Percentiles rank a stretch among this genome's conserved stretches.
Conservation (phyloP, 306 rosid species). For the Pyrus bretschneideri region DNA sequence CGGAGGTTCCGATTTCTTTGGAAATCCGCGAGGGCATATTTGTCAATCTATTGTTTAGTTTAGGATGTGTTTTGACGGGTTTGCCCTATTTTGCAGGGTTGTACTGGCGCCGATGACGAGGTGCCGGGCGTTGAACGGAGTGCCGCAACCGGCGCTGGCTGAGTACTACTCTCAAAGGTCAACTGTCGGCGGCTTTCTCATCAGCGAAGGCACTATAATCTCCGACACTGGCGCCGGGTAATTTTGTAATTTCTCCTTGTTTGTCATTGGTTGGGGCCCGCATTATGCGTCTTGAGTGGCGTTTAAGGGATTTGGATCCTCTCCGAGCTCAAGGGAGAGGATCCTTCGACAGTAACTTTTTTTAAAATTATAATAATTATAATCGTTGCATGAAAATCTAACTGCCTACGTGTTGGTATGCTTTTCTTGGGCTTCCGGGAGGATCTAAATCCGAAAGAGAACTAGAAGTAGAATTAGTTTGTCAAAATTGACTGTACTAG, state of each 20-base stretch:
- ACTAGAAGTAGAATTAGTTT: not conserved
- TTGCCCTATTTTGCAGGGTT: constrained; percentile 28
- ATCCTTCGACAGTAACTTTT: too few species aligned
- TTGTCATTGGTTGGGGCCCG: not conserved
- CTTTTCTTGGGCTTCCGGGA: too few species aligned
- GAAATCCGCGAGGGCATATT: not conserved
- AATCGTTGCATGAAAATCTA: too few species aligned
- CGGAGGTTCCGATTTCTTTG: not conserved
- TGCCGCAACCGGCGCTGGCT: constrained; percentile 32
- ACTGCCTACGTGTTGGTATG: too few species aligned
- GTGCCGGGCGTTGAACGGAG: constrained; percentile 41
- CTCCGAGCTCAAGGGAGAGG: too few species aligned
- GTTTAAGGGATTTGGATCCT: too few species aligned
- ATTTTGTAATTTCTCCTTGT: constrained; percentile 11
- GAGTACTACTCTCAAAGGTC: constrained; percentile 47
- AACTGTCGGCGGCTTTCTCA: constrained; percentile 43
- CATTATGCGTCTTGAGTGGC: not conserved
- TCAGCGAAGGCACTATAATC: constrained; percentile 44
- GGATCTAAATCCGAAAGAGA: too few species aligned
- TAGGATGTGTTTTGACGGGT: not conserved
- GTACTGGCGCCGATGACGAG: constrained; percentile 63
- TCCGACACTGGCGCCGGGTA: constrained; percentile 46
- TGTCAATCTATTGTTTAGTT: not conserved
- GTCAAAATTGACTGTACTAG: not conserved
- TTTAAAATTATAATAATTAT: too few species aligned